Conservation (phyloP, 2,329 filamentous ascomycete species). For the Elsinoe batatas region DNA sequence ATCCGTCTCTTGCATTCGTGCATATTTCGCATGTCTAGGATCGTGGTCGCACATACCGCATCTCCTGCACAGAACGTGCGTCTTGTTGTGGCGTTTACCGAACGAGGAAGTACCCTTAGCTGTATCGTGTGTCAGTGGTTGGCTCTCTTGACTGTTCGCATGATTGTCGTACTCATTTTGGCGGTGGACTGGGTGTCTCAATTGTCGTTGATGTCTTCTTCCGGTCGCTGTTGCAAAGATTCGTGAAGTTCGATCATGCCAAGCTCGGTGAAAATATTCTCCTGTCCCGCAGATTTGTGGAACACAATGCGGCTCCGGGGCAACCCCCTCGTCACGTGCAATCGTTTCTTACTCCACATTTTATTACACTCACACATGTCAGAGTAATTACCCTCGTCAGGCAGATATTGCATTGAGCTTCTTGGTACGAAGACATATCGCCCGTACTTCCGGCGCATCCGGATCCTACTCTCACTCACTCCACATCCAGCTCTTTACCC, state of each 20-base stretch:
- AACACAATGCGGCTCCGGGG: background rate
- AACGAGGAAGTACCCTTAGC: constrained; percentile 64
- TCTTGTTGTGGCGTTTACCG: constrained; percentile 89
- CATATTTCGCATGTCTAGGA: constrained; percentile 15
- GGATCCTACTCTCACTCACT: constrained; percentile 25
- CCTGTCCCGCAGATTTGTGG: background rate
- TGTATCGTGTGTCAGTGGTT: constrained; percentile 26
- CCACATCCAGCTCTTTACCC: constrained; percentile 50
- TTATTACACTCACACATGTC: too few relatives aligned
- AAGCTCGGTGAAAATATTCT: constrained; percentile 6
- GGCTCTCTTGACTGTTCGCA: background rate
- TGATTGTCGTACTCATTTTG: constrained; percentile 12
- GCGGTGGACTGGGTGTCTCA: constrained; percentile 5
- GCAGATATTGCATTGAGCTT: too few relatives aligned
- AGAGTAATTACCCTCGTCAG: too few relatives aligned
- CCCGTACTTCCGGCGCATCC: background rate
- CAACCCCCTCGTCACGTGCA: too few relatives aligned
- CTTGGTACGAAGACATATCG: background rate
- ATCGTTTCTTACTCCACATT: too few relatives aligned
- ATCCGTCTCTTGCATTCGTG: constrained; percentile 10
- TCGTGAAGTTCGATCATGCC: constrained; percentile 11
- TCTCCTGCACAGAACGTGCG: constrained; percentile 95
- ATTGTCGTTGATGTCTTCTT: constrained; percentile 2
- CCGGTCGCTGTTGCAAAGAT: constrained; percentile 9
- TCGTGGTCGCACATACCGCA: constrained; percentile 62